Evolutionary conservation across 2,329 filamentous ascomycete genomes (phyloP).

Genomic region (Trichoderma guizhouense): DNA sequence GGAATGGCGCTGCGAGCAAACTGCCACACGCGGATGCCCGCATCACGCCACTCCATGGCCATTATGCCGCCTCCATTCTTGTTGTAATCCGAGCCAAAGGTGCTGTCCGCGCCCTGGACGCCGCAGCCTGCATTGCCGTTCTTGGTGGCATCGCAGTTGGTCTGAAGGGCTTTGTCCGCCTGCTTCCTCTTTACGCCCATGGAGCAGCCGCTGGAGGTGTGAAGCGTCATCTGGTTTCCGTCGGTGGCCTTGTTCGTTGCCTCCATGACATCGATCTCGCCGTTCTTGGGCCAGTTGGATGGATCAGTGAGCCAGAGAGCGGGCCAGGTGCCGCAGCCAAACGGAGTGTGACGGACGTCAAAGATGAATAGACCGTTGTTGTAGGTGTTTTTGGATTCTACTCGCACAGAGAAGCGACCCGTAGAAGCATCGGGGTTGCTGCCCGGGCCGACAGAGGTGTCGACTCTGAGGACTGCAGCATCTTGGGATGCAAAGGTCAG

Average conservation of each 20-base stretch:
- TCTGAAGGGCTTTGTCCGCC: slow-evolving; percentile 41
- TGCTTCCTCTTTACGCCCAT: slow-evolving; percentile 54
- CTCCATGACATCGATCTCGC: slow-evolving; percentile 64
- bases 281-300: slow-evolving; percentile 59
- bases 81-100: slow-evolving; percentile 54
- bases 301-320: slow-evolving; percentile 64
- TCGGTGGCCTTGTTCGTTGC: slow-evolving; percentile 51
- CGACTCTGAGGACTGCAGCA: slow-evolving; percentile 57
- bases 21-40: slow-evolving; percentile 62
- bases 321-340: slow-evolving; percentile 63
- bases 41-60: slow-evolving; percentile 58
- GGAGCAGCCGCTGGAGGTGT: slow-evolving; percentile 51
- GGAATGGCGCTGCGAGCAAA: slow-evolving; percentile 50
- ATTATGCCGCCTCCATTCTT: slow-evolving; percentile 54
- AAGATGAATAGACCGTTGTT: slow-evolving; percentile 65
- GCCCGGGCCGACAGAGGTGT: slow-evolving; percentile 52
- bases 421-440: slow-evolving; percentile 50
- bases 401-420: slow-evolving; percentile 61
- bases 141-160: slow-evolving; percentile 49
- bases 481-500: slow-evolving; percentile 56
- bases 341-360: slow-evolving; percentile 61
- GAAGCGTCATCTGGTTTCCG: slow-evolving; percentile 59
- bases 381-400: slow-evolving; percentile 59
- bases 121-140: slow-evolving; percentile 57
- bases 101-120: slow-evolving; percentile 41